Conservation (phyloP, 345 rosid species). For the Lepidium didymum region DNA sequence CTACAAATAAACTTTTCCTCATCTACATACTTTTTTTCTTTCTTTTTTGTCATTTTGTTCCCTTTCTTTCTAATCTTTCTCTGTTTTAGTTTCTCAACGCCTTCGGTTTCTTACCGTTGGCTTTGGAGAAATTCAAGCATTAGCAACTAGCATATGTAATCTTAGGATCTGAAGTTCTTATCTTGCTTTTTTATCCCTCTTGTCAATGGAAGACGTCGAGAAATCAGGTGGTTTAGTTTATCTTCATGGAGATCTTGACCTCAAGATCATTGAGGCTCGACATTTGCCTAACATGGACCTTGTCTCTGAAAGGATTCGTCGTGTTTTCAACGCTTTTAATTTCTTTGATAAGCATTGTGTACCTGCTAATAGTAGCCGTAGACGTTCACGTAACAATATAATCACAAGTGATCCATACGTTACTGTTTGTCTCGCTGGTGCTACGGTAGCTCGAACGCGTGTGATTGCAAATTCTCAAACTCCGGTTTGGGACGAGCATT, state of each 20-base stretch:
- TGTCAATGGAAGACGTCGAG: constrained; percentile 33
- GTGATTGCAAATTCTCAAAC: constrained; percentile 55
- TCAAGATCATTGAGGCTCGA: constrained; percentile 66
- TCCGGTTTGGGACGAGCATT: constrained; percentile 71
- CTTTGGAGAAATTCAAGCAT: constrained; percentile 25
- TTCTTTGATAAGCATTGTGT: constrained; percentile 31
- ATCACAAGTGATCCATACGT: constrained; percentile 89
- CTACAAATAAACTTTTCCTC: not conserved
- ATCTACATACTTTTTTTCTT: not conserved
- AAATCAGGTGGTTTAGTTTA: constrained; percentile 9
- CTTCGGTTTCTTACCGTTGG: constrained; percentile 29
- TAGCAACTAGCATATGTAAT: not conserved
- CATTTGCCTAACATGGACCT: constrained; percentile 81
- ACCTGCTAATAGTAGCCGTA: not conserved
- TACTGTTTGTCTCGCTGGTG: constrained; percentile 59
- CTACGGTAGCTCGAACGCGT: constrained; percentile 82
- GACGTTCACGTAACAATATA: constrained; percentile 31
- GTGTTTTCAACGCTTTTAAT: constrained; percentile 37
- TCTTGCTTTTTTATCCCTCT: not conserved
- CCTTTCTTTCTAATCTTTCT: too few relatives aligned
- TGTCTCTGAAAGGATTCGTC: constrained; percentile 49
- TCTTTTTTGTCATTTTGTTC: not conserved
- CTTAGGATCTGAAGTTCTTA: not conserved
- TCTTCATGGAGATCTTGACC: constrained; percentile 76
- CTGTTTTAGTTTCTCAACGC: constrained; percentile 1